Evolutionary conservation across 2,329 filamentous ascomycete species (phyloP), one percentile per base, ranked within the genome.

Genomic region (Colletotrichum melonis): DNA sequence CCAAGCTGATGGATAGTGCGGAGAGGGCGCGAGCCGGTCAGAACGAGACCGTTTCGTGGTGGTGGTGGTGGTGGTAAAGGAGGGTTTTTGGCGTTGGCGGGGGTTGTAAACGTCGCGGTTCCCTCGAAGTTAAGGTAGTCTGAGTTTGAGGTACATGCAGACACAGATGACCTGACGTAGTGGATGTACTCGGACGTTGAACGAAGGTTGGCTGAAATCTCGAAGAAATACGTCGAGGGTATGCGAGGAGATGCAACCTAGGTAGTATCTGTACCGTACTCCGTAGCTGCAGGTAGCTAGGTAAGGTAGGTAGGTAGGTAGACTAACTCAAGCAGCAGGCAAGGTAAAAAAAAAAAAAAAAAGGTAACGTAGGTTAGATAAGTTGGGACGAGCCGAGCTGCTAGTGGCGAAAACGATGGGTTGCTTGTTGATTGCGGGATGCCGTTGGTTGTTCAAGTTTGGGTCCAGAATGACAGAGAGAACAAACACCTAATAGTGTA

Each of bases 401-500:
- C 42, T 49, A 49, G 42, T 49, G 42, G 42, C 42, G 42, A 49
- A 59, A 59, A 38, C 19, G n/a, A 42, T 22, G 38, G 22, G 32
- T 8, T 1, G 38, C 6, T 42, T 35, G 4, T 42, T 42, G 4
- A 28, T 26, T 55, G 62, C 11, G 30, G 22, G 28, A 42, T 24
- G 56, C 28, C 14, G 65, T 63, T 54, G 55, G 59, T 54, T 55
- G 59, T 46, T 56, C 19, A 22, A 49, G 42, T 42, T 19, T 42
- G 42, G 26, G 62, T 7, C 38, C 42, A n/a, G 59, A 22, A 59
- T 46, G 11, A 28, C 22, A 52, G 56, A 3, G 30, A 57, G 22
- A 14, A 38, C 59, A 54, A 32, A 62, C 70, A 73, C 70, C 70
- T 73, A 70, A 73, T 69, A 73, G 70, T 73, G 69, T 56, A 67